Evolutionary conservation across 441 rosid genomes (phyloP).

Genomic region (Jatropha multifida): DNA sequence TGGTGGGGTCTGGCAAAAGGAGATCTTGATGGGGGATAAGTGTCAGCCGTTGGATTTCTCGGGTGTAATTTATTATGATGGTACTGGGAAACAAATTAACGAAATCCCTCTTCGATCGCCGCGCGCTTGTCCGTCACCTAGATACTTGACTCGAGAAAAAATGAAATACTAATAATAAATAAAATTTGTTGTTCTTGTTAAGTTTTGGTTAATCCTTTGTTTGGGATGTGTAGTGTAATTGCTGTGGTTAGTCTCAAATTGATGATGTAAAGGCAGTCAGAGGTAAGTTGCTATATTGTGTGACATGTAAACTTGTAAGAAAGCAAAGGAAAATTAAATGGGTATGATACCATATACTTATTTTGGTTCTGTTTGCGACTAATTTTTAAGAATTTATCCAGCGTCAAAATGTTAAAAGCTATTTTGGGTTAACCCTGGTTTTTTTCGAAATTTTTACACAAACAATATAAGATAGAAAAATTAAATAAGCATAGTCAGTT

Average conservation of each 20-base stretch:
- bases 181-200: neutral
- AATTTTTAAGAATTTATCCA: too few relatives aligned
- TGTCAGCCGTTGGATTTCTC: constrained; percentile 83
- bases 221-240: neutral
- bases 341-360: too few relatives aligned
- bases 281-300: too few relatives aligned
- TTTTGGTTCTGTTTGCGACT: too few relatives aligned
- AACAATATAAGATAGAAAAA: too few relatives aligned
- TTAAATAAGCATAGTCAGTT: too few relatives aligned
- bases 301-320: too few relatives aligned
- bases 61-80: constrained; percentile 76
- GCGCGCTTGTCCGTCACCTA: constrained; percentile 63
- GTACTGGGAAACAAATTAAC: constrained; percentile 47
- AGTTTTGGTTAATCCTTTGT: neutral
- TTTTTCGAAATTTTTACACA: too few relatives aligned
- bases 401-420: too few relatives aligned
- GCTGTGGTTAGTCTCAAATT: neutral
- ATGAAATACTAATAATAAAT: neutral
- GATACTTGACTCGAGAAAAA: constrained; percentile 26
- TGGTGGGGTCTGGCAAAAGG: constrained; percentile 76
- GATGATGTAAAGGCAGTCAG: too few relatives aligned
- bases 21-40: constrained; percentile 82
- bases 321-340: too few relatives aligned
- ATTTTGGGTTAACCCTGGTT: too few relatives aligned
- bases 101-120: constrained; percentile 67